phyloP scores from a whole-genome alignment of 2,329 filamentous ascomycete species.

The Hymenoscyphus fraxineus region DNA sequence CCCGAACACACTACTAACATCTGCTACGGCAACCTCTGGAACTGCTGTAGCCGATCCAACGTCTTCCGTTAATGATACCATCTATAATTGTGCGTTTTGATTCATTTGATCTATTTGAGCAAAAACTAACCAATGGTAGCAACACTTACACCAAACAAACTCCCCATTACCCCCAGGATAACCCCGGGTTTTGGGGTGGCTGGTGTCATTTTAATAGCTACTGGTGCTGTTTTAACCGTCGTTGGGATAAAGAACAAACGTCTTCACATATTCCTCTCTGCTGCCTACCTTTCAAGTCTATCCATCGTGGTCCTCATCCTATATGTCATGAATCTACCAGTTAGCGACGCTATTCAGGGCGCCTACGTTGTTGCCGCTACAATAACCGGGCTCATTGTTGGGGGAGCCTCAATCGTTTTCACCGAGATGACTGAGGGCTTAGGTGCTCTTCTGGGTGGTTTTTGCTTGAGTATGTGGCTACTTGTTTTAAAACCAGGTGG shows the following conservation, averaged over 20 bases:
- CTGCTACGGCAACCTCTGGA: slow-evolving; percentile 17
- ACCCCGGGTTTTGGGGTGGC: slow-evolving; percentile 79
- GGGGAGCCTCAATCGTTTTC: slow-evolving; percentile 72
- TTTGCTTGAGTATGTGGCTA: slow-evolving; percentile 62
- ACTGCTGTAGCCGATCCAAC: slow-evolving; percentile 21
- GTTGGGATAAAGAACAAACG: slow-evolving; percentile 79
- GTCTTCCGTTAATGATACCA: slow-evolving; percentile 15
- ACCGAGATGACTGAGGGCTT: slow-evolving; percentile 75
- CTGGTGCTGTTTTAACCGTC: slow-evolving; percentile 67
- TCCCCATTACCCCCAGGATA: slow-evolving; percentile 70
- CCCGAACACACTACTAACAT: not conserved
- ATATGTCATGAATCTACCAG: slow-evolving; percentile 80
- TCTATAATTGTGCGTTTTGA: slow-evolving; percentile 27
- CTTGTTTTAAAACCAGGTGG: slow-evolving; percentile 74
- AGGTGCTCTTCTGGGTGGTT: slow-evolving; percentile 50
- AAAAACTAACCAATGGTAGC: slow-evolving; percentile 25
- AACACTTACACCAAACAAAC: slow-evolving; percentile 40
- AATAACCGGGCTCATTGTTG: slow-evolving; percentile 69
- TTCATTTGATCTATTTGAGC: not conserved
- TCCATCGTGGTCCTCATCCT: slow-evolving; percentile 78
- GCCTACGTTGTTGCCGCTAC: slow-evolving; percentile 79
- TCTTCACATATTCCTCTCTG: slow-evolving; percentile 78
- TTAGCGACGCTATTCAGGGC: slow-evolving; percentile 73
- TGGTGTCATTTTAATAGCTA: slow-evolving; percentile 70
- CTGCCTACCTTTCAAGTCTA: slow-evolving; percentile 67